phyloP scores from a whole-genome alignment of 2,329 filamentous ascomycete genomes.

The Arachnomyces sp. region DNA sequence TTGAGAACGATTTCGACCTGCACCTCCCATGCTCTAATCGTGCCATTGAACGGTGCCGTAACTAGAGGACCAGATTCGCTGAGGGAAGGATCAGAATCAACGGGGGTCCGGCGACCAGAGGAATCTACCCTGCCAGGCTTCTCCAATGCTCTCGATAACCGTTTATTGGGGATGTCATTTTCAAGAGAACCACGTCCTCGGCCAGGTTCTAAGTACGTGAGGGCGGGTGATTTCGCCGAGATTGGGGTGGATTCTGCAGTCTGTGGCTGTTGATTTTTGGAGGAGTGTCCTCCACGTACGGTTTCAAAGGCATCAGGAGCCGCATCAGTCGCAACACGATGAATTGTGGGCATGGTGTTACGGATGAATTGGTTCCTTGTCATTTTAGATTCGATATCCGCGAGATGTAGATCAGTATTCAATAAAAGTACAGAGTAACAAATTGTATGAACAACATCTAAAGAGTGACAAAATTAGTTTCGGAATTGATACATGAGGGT shows the following conservation, averaged over 20 bases:
- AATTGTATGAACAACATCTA: constrained; percentile 93
- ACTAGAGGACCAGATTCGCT: constrained; percentile 70
- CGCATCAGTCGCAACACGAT: constrained; percentile 66
- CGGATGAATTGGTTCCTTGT: constrained; percentile 89
- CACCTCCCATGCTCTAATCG: constrained; percentile 72
- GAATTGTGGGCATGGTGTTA: constrained; percentile 88
- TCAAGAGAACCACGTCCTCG: constrained; percentile 13
- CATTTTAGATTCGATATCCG: constrained; percentile 96
- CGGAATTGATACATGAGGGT: neutral
- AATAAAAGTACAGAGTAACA: constrained; percentile 92
- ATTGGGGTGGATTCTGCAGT: constrained; percentile 2
- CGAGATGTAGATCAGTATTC: constrained; percentile 92
- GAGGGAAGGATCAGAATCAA: constrained; percentile 27
- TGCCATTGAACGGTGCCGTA: constrained; percentile 65
- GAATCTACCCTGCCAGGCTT: constrained; percentile 20
- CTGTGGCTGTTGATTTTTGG: constrained; percentile 13
- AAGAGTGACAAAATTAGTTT: constrained; percentile 23
- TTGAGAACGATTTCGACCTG: constrained; percentile 89
- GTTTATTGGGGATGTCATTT: constrained; percentile 13
- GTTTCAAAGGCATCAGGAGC: constrained; percentile 59
- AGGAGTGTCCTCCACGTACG: constrained; percentile 31
- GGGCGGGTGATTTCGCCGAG: constrained; percentile 6
- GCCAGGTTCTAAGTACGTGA: constrained; percentile 1
- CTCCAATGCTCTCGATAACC: constrained; percentile 16
- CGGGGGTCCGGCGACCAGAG: constrained; percentile 21